phyloP scores from a whole-genome alignment of 805 yeast species.

The Debaryomyces hansenii region DNA sequence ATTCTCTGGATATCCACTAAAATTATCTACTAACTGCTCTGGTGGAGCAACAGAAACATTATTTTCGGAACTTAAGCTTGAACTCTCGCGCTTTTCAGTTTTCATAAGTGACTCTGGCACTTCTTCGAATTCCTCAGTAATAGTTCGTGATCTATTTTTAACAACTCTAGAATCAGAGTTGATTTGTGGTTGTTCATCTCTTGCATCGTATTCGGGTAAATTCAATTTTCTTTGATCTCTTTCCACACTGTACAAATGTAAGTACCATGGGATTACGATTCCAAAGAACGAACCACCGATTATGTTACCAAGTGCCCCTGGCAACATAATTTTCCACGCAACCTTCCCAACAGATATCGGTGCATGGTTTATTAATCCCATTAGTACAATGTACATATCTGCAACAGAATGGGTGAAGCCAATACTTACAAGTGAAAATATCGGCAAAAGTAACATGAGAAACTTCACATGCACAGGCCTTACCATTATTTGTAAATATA shows the following conservation, averaged over 20 bases:
- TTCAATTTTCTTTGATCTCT: conserved; percentile 60
- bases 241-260: conserved; percentile 72
- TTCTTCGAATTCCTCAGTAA: conserved; percentile 8
- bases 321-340: conserved; percentile 71
- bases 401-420: conserved; percentile 84
- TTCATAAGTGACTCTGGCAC: neutral
- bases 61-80: neutral
- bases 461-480: conserved; percentile 78
- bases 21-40: neutral
- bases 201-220: conserved; percentile 66
- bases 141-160: conserved; percentile 7
- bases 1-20: neutral
- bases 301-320: conserved; percentile 73
- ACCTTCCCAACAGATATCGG: conserved; percentile 60
- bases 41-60: neutral
- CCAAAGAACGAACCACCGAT: conserved; percentile 78
- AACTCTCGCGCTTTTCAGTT: neutral
- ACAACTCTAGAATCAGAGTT: conserved; percentile 80
- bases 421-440: conserved; percentile 74
- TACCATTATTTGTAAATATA: conserved; percentile 74
- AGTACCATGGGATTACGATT: conserved; percentile 65
- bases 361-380: conserved; percentile 69
- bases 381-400: conserved; percentile 69
- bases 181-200: conserved; percentile 80
- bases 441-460: conserved; percentile 61